These are phyloP conservation scores for Solanum megistacrolobum DNA, from an alignment of 257 asterid species.

Conservation along the genomic window DNA sequence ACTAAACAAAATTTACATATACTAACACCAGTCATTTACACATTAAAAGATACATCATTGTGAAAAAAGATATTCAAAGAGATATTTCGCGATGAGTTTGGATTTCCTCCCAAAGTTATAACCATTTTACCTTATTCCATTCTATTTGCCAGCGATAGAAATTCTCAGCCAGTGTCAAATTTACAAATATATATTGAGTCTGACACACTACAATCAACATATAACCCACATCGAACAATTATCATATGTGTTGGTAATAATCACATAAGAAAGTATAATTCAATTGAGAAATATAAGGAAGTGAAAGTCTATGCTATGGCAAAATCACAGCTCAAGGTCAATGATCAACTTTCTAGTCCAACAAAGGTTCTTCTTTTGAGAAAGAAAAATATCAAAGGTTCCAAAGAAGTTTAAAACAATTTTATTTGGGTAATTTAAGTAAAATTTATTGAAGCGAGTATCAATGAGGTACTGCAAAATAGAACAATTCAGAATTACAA, in stretches of 20 bases:
- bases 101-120: neutral
- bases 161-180: neutral
- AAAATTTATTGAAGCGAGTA: neutral
- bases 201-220: neutral
- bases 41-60: neutral
- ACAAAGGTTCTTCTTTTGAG: neutral
- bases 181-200: neutral
- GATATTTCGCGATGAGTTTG: neutral
- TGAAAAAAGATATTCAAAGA: neutral
- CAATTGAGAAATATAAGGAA: neutral
- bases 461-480: neutral
- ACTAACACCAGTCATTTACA: neutral
- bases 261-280: neutral
- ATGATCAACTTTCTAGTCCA: neutral
- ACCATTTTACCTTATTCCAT: neutral
- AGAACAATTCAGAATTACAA: neutral
- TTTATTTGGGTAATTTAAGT: neutral
- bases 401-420: neutral
- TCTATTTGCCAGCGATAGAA: neutral
- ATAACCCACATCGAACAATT: neutral
- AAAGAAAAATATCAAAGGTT: neutral
- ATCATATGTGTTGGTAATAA: neutral
- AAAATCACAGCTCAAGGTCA: neutral
- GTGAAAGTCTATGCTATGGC: neutral
- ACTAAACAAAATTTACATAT: neutral